Evolutionary conservation across 1,284 basidiomycete species (phyloP), one percentile per base, ranked within the genome.

Genomic region (Boletus semigastroideus): DNA sequence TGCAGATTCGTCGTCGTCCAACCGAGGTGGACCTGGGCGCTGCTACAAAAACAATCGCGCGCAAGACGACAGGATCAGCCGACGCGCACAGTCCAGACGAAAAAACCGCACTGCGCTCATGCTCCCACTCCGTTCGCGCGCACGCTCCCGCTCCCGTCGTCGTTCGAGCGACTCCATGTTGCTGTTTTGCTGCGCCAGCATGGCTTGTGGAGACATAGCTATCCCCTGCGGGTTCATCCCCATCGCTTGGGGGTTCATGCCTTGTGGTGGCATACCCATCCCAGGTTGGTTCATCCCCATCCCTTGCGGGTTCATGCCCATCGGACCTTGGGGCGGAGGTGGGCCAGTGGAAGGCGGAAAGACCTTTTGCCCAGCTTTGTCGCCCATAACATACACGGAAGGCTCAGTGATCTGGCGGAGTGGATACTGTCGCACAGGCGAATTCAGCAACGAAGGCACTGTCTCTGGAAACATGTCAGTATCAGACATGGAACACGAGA

Each of bases 1-100:
- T 64, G 79, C 84, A 4, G 85, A 86, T 51, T 88, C 84, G 16
- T 88, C 85, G 20, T 88, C 86, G 17, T 86, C 83, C 25, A 74
- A 54, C 22, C 74, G 73, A 34, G 72, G 73, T 25, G 77, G 79
- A 28, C 73, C 71, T 62, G 74, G 62, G 22, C 60, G 61, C 42
- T 63, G 59, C 56, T 54, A 42, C 42, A 45, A 34, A 13, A 42
- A 14, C 31, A 33, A 14, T 6, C 13, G 14, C 13, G 31, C 7
- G 19, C 33, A 31, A 16, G 10, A 30, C 1, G 12, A n/a, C 14
- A 45, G 5, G 20, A 31, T 63, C 40, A 64, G 33, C 9, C 11
- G 11, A 16, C 20, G 7, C 30, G 31, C 42, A 45, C 34, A 7
- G 8, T 19, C 42, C 22, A 14, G 27, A 33, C 6, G 46, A 49